Conservation (phyloP, 805 yeast species). For the Priceomyces fermenticarens region DNA sequence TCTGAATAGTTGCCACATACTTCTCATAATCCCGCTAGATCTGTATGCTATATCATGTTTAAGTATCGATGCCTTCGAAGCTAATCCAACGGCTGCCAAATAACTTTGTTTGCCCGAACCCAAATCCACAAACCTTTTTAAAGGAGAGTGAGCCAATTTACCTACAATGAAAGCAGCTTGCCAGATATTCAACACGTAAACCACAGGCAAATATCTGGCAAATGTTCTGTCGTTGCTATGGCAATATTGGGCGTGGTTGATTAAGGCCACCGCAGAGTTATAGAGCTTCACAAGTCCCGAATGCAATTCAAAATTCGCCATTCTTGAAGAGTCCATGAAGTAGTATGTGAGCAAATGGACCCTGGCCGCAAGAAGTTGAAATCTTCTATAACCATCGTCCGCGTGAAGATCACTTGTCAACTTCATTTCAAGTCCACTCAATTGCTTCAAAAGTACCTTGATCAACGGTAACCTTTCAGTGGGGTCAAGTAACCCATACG, state of each 20-base stretch:
- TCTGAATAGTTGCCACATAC: constrained; percentile 86
- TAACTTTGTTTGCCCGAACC: constrained; percentile 70
- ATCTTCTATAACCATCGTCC: constrained; percentile 66
- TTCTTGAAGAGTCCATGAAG: constrained; percentile 61
- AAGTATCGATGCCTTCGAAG: constrained; percentile 77
- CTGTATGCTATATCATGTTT: constrained; percentile 92
- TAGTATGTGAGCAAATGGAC: constrained; percentile 82
- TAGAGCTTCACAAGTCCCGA: constrained; percentile 75
- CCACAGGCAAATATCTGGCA: constrained; percentile 78
- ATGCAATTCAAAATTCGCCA: constrained; percentile 58
- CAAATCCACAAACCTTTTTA: constrained; percentile 63
- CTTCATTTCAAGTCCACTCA: constrained; percentile 72
- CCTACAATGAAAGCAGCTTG: constrained; percentile 87
- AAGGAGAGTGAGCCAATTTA: constrained; percentile 72
- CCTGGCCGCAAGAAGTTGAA: constrained; percentile 68
- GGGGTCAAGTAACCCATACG: constrained; percentile 61
- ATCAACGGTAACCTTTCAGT: constrained; percentile 74
- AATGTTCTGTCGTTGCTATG: constrained; percentile 58
- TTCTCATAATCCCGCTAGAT: constrained; percentile 89
- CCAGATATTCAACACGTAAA: constrained; percentile 80
- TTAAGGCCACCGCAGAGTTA: constrained; percentile 70
- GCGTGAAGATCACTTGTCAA: constrained; percentile 33
- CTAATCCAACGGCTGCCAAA: constrained; percentile 60
- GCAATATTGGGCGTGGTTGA: constrained; percentile 64
- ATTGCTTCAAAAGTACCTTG: constrained; percentile 64